A percentile compares a stretch with the other conserved stretches of the same genome.
Evolutionary conservation across 805 yeast species (phyloP).

Genomic region (Lachancea sp.): DNA sequence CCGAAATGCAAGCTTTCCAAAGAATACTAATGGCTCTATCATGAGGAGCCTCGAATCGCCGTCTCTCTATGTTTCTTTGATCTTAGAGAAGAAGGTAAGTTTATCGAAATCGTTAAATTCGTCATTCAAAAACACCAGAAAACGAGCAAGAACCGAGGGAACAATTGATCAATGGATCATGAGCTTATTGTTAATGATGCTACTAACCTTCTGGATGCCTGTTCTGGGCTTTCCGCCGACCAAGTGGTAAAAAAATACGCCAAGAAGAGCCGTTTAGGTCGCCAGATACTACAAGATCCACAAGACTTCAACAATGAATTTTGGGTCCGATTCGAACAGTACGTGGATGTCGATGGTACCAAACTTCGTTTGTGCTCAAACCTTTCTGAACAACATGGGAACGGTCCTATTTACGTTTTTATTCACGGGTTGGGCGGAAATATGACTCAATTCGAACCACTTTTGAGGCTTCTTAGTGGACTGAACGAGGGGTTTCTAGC

Average conservation of each 20-base stretch:
- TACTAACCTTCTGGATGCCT: slow-evolving; percentile 12
- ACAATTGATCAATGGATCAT: neutral
- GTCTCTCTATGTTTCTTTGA: no score
- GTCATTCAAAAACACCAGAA: neutral
- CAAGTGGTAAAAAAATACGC: slow-evolving; percentile 17
- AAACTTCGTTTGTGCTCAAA: slow-evolving; percentile 25
- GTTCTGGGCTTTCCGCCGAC: slow-evolving; percentile 16
- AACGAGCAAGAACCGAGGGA: neutral
- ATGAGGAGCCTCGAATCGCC: neutral
- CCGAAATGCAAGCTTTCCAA: slow-evolving; percentile 3
- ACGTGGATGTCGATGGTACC: slow-evolving; percentile 5
- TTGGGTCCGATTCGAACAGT: slow-evolving; percentile 16
- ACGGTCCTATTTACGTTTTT: slow-evolving; percentile 43
- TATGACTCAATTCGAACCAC: slow-evolving; percentile 73
- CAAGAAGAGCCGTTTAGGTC: slow-evolving; percentile 13
- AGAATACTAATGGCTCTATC: slow-evolving; percentile 6
- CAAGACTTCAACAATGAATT: slow-evolving; percentile 23
- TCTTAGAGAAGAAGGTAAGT: no score
- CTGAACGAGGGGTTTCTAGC: slow-evolving; percentile 60
- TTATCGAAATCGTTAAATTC: no score
- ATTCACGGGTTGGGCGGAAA: slow-evolving; percentile 92
- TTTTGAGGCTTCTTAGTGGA: slow-evolving; percentile 51
- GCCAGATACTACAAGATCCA: slow-evolving; percentile 10
- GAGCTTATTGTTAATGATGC: slow-evolving; percentile 1
- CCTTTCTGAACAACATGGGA: slow-evolving; percentile 5